A percentile compares a stretch with the other conserved stretches of the same genome.
Conservation (phyloP, 768 basidiomycete genomes). For the Trametes villosa region DNA sequence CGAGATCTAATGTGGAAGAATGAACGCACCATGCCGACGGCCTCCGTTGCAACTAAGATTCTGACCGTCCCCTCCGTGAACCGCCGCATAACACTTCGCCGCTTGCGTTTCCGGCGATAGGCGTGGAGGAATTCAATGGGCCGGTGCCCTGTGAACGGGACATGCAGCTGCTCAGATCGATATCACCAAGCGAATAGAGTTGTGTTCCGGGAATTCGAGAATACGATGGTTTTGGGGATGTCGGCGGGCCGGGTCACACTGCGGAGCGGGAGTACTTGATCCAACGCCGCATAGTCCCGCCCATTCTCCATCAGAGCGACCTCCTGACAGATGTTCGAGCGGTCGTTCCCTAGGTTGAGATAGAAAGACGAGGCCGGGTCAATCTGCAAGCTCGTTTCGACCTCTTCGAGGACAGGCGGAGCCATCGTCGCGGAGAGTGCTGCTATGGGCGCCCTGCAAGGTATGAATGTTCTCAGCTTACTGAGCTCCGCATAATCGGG, state of each 20-base stretch:
- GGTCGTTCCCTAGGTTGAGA: constrained; percentile 4
- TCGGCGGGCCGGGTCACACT: neutral
- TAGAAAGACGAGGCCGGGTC: neutral
- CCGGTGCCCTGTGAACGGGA: neutral
- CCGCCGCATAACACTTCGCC: neutral
- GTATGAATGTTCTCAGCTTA: neutral
- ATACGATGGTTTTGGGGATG: neutral
- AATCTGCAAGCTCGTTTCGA: neutral
- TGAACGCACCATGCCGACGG: neutral
- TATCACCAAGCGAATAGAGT: neutral
- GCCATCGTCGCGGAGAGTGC: neutral
- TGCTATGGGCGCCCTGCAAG: neutral
- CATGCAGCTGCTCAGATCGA: neutral
- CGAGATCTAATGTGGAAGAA: neutral
- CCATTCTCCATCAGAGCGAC: neutral
- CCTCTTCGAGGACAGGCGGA: neutral
- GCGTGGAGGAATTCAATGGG: neutral
- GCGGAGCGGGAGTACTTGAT: neutral
- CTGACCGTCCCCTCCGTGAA: neutral
- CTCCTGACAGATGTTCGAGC: neutral
- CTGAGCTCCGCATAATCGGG: neutral
- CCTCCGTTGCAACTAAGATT: neutral
- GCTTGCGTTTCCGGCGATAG: neutral
- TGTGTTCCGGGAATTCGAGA: neutral
- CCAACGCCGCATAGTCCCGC: neutral